These are phyloP conservation scores for Nakazawaea molendinolei DNA, from an alignment of 805 yeast genomes.

Conservation along the genomic window DNA sequence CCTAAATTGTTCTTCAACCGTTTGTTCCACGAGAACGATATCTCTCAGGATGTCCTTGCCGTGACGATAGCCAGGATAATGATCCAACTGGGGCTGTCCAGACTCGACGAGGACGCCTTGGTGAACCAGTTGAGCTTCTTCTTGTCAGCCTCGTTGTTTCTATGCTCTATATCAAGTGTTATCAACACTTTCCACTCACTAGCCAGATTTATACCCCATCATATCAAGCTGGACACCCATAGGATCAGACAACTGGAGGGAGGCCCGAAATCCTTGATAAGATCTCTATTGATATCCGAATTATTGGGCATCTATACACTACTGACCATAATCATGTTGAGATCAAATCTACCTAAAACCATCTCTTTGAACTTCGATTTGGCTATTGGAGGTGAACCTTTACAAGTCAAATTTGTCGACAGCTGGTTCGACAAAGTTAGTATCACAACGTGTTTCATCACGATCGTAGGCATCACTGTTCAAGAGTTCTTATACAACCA, in stretches of 20 bases:
- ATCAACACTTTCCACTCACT: constrained; percentile 52
- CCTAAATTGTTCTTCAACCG: constrained; percentile 25
- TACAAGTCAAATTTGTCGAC: constrained; percentile 40
- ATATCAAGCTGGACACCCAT: background rate
- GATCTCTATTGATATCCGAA: constrained; percentile 31
- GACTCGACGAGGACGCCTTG: constrained; percentile 30
- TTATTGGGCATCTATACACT: constrained; percentile 43
- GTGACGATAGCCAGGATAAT: constrained; percentile 38
- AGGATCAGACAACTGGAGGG: background rate
- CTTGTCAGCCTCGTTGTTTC: constrained; percentile 51
- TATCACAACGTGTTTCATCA: constrained; percentile 33
- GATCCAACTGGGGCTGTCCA: constrained; percentile 20
- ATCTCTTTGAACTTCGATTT: constrained; percentile 33
- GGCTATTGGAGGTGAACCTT: constrained; percentile 21
- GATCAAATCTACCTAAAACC: constrained; percentile 41
- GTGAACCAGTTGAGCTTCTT: constrained; percentile 41
- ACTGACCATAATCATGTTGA: constrained; percentile 42
- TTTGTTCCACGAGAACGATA: constrained; percentile 3
- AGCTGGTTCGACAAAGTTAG: constrained; percentile 47
- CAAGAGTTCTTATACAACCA: constrained; percentile 19
- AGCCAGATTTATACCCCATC: constrained; percentile 17
- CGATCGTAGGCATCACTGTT: constrained; percentile 22
- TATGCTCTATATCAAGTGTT: constrained; percentile 62
- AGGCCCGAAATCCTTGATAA: constrained; percentile 8
- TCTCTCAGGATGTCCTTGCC: constrained; percentile 39